Evolutionary conservation across 805 yeast genomes (phyloP), one percentile per base, ranked within the genome.

Genomic region (Metschnikowia hibisci): DNA sequence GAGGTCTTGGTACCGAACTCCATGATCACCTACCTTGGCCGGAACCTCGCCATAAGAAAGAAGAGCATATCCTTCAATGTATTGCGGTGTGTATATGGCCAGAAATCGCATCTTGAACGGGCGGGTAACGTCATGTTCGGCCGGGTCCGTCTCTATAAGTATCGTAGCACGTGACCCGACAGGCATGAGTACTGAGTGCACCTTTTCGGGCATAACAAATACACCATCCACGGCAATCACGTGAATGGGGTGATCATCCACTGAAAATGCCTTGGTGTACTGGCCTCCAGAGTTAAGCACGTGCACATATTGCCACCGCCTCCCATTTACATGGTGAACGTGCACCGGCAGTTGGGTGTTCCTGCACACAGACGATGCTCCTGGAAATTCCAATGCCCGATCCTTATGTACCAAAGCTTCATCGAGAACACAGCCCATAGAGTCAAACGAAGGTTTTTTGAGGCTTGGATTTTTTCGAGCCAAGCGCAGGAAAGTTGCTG

Each of bases 201-300:
- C 60, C 12, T 36, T 38, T 15, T 36, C 43, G 7, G 70, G 67
- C 9, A 52, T 22, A 11, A 62, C 54, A 33, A 59, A 65, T 1
- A 52, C 44, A 12, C 69, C 69, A 39, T 65, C 70, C 13, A 65
- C 53, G 12, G 68, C 66, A 18, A 65, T 49, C 7, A 63, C 51
- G 27, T 52, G 50, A 27, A 65, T 39, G 20, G 53, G 51, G 39
- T 64, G 70, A 41, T 58, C 65, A 41, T 64, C 70, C 18, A 65
- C 58, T 10, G 62, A 57, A 39, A 65, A 57, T 12, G 58, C 55
- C 48, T 64, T 65, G 30, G 62, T 58, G 45, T 57, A 62, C 43
- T 60, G 63, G 10, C 67, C 67, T 3, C 70, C 69, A n/a, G 61
- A 50, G 39, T 65, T 65, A 23, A 64, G 46, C 16, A 65, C 39